A percentile compares a stretch with the other conserved stretches of the same genome.
Conservation (phyloP, 2,329 filamentous ascomycete species). For the Colletotrichum viniferum region DNA sequence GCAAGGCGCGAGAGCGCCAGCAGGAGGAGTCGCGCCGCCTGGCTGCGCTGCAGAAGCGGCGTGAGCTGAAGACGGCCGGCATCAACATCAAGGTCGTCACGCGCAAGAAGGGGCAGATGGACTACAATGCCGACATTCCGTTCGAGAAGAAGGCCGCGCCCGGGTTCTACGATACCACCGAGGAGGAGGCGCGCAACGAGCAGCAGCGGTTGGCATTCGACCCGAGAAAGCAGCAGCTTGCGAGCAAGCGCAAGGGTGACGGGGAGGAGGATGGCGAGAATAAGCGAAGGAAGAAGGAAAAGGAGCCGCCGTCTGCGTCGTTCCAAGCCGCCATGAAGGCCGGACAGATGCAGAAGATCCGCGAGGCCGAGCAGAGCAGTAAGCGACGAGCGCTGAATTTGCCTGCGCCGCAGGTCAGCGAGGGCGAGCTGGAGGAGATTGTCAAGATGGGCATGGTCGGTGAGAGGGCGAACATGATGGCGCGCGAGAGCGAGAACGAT, state of each 20-base stretch:
- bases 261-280: constrained; percentile 80
- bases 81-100: constrained; percentile 97
- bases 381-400: constrained; percentile 85
- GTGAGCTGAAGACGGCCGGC: constrained; percentile 95
- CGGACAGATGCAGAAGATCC: constrained; percentile 90
- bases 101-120: constrained; percentile 95
- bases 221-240: constrained; percentile 88
- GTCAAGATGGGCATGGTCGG: constrained; percentile 98
- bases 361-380: constrained; percentile 96
- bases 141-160: constrained; percentile 90
- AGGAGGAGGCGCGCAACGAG: constrained; percentile 84
- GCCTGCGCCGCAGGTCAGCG: constrained; percentile 89
- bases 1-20: constrained; percentile 94
- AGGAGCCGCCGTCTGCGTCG: constrained; percentile 77
- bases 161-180: constrained; percentile 92
- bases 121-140: constrained; percentile 98
- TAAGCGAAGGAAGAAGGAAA: constrained; percentile 86
- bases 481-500: constrained; percentile 80
- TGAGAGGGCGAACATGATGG: constrained; percentile 79
- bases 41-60: constrained; percentile 89
- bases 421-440: constrained; percentile 93
- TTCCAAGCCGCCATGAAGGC: constrained; percentile 90
- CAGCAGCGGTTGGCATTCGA: constrained; percentile 84
- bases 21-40: constrained; percentile 92
- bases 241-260: constrained; percentile 91